These are phyloP conservation scores for Staphylotrichum longicolle DNA, from an alignment of 495 filamentous ascomycete species.

Conservation along the genomic window DNA sequence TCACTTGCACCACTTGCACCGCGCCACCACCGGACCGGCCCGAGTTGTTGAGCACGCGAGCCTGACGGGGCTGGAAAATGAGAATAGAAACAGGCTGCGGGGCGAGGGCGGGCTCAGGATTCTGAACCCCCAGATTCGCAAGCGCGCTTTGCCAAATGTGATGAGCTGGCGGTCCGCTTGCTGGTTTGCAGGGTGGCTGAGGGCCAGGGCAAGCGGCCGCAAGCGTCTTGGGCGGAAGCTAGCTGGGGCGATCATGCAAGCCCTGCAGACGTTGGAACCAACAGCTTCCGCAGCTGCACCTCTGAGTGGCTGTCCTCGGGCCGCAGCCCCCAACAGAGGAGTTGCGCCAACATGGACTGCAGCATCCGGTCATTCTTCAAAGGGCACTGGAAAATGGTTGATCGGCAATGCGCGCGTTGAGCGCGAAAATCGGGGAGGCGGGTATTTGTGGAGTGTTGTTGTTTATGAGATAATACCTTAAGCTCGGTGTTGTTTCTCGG, in stretches of 20 bases:
- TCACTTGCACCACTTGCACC: neutral
- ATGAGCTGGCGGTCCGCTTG: neutral
- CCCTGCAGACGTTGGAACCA: slow-evolving; percentile 9
- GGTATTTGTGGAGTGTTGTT: too few relatives aligned
- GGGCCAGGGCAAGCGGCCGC: too few relatives aligned
- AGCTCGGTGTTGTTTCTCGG: too few relatives aligned
- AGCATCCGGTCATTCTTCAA: too few relatives aligned
- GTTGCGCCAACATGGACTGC: too few relatives aligned
- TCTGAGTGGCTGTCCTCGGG: neutral
- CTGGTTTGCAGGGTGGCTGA: neutral
- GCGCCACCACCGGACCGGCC: slow-evolving; percentile 2
- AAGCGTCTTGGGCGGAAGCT: too few relatives aligned
- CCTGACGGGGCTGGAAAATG: neutral
- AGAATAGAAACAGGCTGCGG: slow-evolving; percentile 6
- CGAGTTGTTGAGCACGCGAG: slow-evolving; percentile 2
- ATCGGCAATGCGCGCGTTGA: too few relatives aligned
- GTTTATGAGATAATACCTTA: too few relatives aligned
- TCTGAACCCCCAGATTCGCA: neutral
- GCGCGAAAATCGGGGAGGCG: too few relatives aligned
- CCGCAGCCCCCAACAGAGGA: neutral
- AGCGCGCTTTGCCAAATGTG: neutral
- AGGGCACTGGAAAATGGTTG: too few relatives aligned
- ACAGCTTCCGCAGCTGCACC: slow-evolving; percentile 6
- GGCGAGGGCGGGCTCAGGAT: neutral
- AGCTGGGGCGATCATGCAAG: slow-evolving; percentile 5